Base-by-base conservation (phyloP, 179 eudicot genomes). In the Patellifolia procumbens region DNA sequence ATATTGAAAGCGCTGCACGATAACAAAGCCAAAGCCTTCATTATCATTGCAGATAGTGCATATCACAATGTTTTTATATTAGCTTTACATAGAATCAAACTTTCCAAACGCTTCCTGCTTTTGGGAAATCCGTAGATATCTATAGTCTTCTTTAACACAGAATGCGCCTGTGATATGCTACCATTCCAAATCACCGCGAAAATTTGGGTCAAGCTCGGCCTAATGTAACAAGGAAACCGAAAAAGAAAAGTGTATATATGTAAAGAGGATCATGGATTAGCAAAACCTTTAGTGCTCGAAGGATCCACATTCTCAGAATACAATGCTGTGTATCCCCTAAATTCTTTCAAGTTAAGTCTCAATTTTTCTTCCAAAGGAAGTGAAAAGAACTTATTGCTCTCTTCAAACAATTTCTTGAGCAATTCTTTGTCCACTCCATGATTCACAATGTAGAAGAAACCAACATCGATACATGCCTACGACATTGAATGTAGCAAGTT, bases 391-490 rank as follows among this genome's bases (percentile, higher is more conserved):
- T 81, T 84, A 39, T 56, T 88, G 76, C 88, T 89, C 78, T 88
- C 91, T 52, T 86, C 83, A 58, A 92, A 87, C 70, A 83, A 79
- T 72, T 48, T 72, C 29, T 70, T 79, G 45, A 87, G 28, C 76
- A 87, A 4, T 20, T 85, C 83, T 59, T 87, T 80, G 59, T 92
- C 91, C 29, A 92, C 76, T 68, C 91, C 94, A 75, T 92, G 97
- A 81, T 92, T 92, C 76, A 86, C 83, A 69, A 92, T 74, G 85
- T 92, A 92, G 84, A 92, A 92, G 87, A 92, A 92, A 71, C 97
- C 97, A 42, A 65, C 73, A 20, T 90, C 89, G 28, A 78, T 53
- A 81, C 97, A 91, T 20, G 97, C 94, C 97, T 92, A 68, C 42
- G 60, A 67, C 45, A 28, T 35, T 49, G 51, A 39, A 60, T 39